These are phyloP conservation scores for Blastocystis sp. DNA, from an alignment of 352 stramenopile genomes.

Conservation along the genomic window DNA sequence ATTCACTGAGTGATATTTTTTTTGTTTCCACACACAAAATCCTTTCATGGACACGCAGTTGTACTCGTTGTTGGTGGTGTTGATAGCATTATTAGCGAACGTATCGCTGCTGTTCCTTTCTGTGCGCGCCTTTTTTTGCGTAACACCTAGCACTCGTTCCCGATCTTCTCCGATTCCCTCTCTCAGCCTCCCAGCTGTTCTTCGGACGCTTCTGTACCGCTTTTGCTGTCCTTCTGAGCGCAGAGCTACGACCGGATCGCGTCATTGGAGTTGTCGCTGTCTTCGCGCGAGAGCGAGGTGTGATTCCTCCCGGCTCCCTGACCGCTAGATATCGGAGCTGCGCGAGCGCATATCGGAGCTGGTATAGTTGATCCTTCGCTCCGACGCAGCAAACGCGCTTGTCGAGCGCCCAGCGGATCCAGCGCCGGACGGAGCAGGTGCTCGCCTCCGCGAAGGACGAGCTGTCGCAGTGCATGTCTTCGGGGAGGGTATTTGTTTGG, in stretches of 20 bases:
- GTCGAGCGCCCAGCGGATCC: not conserved
- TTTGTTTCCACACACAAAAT: not conserved
- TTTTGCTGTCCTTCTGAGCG: not conserved
- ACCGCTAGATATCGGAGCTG: not conserved
- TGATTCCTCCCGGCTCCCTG: not conserved
- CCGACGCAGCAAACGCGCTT: not conserved
- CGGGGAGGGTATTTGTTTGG: not conserved
- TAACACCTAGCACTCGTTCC: not conserved
- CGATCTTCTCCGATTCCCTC: not conserved
- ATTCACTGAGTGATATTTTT: not conserved
- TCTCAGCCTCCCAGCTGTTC: not conserved
- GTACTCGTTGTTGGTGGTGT: not conserved
- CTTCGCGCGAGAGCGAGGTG: not conserved
- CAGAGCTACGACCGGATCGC: not conserved
- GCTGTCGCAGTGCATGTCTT: not conserved
- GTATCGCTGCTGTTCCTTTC: not conserved
- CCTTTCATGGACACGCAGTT: not conserved
- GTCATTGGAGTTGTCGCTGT: not conserved
- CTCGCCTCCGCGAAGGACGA: slow-evolving; percentile 17
- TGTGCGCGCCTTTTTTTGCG: not conserved
- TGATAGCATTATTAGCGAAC: not conserved
- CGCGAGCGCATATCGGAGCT: not conserved
- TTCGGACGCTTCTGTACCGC: too few species aligned
- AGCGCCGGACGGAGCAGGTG: slow-evolving; percentile 2
- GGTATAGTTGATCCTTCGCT: not conserved